Evolutionary conservation across 495 filamentous ascomycete species (phyloP).

Genomic region (Haplographium delicatum): DNA sequence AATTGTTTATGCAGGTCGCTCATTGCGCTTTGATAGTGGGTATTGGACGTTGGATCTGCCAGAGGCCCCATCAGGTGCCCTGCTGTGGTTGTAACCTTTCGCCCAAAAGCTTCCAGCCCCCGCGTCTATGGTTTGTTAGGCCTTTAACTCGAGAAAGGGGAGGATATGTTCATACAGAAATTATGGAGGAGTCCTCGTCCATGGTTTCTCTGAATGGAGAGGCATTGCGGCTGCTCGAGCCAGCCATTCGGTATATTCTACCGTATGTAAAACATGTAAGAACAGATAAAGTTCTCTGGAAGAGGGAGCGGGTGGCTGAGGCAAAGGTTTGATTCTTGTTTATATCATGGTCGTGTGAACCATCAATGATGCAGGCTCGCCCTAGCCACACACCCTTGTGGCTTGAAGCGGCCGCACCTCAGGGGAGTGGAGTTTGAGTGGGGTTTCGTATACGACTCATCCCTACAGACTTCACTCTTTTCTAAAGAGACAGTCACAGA

Average conservation of each 20-base stretch:
- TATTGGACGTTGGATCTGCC: conserved; percentile 51
- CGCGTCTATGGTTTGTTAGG: conserved; percentile 55
- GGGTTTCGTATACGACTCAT: too few species aligned
- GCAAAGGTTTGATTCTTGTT: conserved; percentile 13
- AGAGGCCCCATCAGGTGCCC: conserved; percentile 76
- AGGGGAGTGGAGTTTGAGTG: too few species aligned
- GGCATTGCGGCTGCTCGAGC: conserved; percentile 46
- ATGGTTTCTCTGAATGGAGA: conserved; percentile 29
- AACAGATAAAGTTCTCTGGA: neutral
- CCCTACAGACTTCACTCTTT: neutral
- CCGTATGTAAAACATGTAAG: conserved; percentile 25
- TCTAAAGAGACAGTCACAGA: neutral
- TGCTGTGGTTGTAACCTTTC: conserved; percentile 92
- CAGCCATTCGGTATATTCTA: conserved; percentile 42
- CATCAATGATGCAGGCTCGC: conserved; percentile 13
- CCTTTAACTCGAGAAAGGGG: neutral
- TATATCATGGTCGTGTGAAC: conserved; percentile 23
- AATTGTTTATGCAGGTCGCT: conserved; percentile 84
- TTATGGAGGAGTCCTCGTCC: conserved; percentile 44
- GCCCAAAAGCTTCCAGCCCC: conserved; percentile 85
- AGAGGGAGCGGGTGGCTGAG: neutral
- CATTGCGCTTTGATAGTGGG: conserved; percentile 81
- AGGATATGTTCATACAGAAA: conserved; percentile 36
- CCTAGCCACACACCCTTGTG: conserved; percentile 8
- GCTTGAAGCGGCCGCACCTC: conserved; percentile 3